A percentile compares a stretch with the other conserved stretches of the same genome.
These are phyloP conservation scores for Tylopilus rubrobrunneus DNA, from an alignment of 768 basidiomycete genomes.

Conservation along the genomic window DNA sequence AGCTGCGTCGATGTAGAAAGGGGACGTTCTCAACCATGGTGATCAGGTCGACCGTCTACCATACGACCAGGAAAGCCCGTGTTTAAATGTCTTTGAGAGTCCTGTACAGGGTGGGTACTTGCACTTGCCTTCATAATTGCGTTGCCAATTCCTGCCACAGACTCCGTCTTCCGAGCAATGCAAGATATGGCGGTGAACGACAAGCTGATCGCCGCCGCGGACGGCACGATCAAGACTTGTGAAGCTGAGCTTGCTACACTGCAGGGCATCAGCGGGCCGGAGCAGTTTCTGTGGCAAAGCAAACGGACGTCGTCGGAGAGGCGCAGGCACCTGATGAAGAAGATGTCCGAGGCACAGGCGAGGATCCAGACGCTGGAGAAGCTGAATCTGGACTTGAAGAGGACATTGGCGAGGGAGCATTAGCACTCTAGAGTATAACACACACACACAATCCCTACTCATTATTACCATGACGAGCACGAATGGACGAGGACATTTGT, in stretches of 20 bases:
- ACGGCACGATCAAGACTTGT: constrained; percentile 61
- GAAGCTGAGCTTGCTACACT: constrained; percentile 75
- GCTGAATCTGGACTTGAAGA: constrained; percentile 67
- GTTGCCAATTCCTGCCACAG: constrained; percentile 33
- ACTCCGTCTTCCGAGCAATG: constrained; percentile 71
- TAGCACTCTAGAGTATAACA: constrained; percentile 19
- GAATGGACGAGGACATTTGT: constrained; percentile 60
- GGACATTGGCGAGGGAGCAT: constrained; percentile 41
- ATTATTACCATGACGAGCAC: constrained; percentile 16
- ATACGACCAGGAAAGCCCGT: constrained; percentile 92
- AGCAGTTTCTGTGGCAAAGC: constrained; percentile 42
- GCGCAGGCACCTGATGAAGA: constrained; percentile 63
- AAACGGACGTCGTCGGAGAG: constrained; percentile 53
- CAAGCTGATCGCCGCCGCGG: constrained; percentile 53
- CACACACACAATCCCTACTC: constrained; percentile 17
- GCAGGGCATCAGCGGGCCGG: constrained; percentile 55
- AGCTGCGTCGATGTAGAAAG: constrained; percentile 1
- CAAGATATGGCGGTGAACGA: constrained; percentile 83
- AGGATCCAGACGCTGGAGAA: constrained; percentile 70
- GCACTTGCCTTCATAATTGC: neutral
- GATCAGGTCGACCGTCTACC: constrained; percentile 70
- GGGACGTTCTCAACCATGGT: neutral
- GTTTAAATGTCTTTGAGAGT: constrained; percentile 78
- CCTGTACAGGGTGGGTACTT: constrained; percentile 63
- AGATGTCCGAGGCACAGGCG: constrained; percentile 65